Evolutionary conservation across 202 grass and related monocot genomes (phyloP).

Genomic region (Panicum virgatum): DNA sequence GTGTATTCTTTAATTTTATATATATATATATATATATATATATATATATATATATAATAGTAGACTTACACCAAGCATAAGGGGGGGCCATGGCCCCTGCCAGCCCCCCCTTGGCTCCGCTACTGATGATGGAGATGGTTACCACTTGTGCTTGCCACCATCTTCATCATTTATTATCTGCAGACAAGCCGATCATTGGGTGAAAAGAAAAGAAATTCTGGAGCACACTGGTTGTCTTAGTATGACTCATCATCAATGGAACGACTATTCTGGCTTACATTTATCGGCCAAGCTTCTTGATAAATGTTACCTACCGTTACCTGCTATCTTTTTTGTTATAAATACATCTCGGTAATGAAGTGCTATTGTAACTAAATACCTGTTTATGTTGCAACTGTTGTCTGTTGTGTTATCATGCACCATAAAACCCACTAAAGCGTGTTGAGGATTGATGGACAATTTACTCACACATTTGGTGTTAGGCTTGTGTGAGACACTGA

Average conservation of each 20-base stretch:
- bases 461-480: not conserved
- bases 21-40: too few species aligned
- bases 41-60: too few species aligned
- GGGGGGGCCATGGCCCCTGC: too few species aligned
- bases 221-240: slow-evolving; percentile 2
- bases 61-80: too few species aligned
- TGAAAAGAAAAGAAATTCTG: too few species aligned
- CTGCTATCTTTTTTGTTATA: not conserved
- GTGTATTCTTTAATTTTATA: too few species aligned
- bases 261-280: not conserved
- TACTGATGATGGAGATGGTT: slow-evolving; percentile 71
- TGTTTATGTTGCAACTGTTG: slow-evolving; percentile 21
- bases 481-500: too few species aligned
- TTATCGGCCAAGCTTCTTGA: not conserved
- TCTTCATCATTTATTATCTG: slow-evolving; percentile 95
- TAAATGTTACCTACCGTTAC: not conserved
- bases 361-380: not conserved
- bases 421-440: not conserved
- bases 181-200: too few species aligned
- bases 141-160: slow-evolving; percentile 74
- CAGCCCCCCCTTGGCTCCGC: too few species aligned
- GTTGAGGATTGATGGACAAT: not conserved
- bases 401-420: not conserved
- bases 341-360: not conserved
- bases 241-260: not conserved